Evolutionary conservation across 441 rosid genomes (phyloP).

Genomic region (Arabidopsis lyrata): DNA sequence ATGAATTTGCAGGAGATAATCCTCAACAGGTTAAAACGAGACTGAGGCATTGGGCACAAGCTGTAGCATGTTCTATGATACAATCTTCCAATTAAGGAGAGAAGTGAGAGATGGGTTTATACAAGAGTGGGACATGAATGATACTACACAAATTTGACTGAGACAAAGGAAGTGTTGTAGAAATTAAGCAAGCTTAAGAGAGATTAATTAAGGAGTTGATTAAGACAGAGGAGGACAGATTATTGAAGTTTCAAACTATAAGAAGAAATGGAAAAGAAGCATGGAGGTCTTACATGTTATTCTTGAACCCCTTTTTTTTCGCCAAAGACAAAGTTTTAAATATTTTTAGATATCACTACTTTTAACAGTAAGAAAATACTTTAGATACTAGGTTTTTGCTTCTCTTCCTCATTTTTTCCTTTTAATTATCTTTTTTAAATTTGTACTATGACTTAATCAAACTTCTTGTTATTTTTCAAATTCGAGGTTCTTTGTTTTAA

Average conservation of each 20-base stretch:
- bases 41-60: conserved; percentile 99
- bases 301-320: not conserved
- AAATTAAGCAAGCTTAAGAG: conserved; percentile 19
- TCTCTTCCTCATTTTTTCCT: not conserved
- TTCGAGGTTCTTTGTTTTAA: not conserved
- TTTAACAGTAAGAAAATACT: too few species aligned
- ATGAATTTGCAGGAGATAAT: conserved; percentile 62
- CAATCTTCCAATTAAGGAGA: conserved; percentile 60
- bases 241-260: conserved; percentile 3
- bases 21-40: conserved; percentile 89
- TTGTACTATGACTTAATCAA: conserved; percentile 1
- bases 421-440: conserved; percentile 11
- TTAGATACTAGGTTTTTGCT: conserved; percentile 10
- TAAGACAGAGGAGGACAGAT: conserved; percentile 1
- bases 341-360: not conserved
- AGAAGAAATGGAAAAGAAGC: conserved; percentile 29
- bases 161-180: not conserved
- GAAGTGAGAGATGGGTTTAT: conserved; percentile 30
- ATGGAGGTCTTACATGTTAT: conserved; percentile 3
- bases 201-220: conserved; percentile 7
- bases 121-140: conserved; percentile 3
- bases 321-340: not conserved
- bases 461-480: conserved; percentile 10
- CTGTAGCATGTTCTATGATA: conserved; percentile 94
- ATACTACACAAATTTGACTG: conserved; percentile 18